Percentiles rank a stretch among this genome's conserved stretches.
Conservation (phyloP, 345 rosid genomes). For the Brassica rapa region DNA sequence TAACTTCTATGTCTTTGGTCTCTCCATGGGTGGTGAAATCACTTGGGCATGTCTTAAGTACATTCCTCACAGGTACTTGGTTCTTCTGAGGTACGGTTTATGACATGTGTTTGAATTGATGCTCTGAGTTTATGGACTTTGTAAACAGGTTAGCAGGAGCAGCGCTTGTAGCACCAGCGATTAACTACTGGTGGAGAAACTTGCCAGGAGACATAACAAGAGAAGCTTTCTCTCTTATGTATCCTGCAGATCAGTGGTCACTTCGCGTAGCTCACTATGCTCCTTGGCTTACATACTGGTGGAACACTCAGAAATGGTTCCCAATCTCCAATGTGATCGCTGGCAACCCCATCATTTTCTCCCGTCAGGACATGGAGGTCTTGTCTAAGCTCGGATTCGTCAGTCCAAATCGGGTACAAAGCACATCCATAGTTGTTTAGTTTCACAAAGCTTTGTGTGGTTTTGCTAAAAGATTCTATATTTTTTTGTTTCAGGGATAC, state of each 20-base stretch:
- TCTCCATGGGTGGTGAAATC: constrained; percentile 10
- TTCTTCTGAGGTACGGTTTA: neutral
- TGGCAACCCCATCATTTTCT: neutral
- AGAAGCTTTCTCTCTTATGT: constrained; percentile 4
- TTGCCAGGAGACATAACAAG: neutral
- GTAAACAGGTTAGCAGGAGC: constrained; percentile 17
- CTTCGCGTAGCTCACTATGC: constrained; percentile 1
- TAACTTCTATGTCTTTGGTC: constrained; percentile 2
- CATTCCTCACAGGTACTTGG: constrained; percentile 8
- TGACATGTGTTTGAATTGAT: neutral
- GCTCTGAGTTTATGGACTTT: constrained; percentile 1
- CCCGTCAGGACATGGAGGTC: constrained; percentile 5
- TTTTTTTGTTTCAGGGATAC: neutral
- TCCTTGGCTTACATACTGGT: constrained; percentile 13
- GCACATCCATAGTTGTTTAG: neutral
- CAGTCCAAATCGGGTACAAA: constrained; percentile 22
- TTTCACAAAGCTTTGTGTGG: neutral
- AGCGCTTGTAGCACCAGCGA: constrained; percentile 6
- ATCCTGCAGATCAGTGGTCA: neutral
- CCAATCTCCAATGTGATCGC: constrained; percentile 36
- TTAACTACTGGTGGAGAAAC: constrained; percentile 13
- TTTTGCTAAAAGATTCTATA: neutral
- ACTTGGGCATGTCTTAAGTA: constrained; percentile 5
- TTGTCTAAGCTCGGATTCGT: neutral
- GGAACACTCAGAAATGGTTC: constrained; percentile 17